These are phyloP conservation scores for Circinella minor DNA, from an alignment of 371 early-diverging fungal genomes.

Conservation along the genomic window DNA sequence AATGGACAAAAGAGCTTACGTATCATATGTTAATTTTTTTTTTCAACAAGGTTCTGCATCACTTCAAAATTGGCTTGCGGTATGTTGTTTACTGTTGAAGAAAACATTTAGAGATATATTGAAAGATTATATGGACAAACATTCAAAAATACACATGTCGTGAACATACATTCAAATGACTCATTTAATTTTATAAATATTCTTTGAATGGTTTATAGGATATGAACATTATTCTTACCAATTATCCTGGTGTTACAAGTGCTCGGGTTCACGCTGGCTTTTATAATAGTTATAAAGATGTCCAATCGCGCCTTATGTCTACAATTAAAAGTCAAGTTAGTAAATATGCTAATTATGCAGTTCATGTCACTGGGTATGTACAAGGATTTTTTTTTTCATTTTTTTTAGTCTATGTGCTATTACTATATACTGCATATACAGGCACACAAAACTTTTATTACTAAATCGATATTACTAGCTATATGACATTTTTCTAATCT, in stretches of 20 bases:
- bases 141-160: too few species aligned
- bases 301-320: constrained; percentile 13
- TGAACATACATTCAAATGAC: too few species aligned
- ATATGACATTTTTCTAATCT: too few species aligned
- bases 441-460: too few species aligned
- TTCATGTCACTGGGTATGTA: constrained; percentile 21
- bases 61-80: constrained; percentile 26
- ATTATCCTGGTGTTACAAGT: constrained; percentile 19
- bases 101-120: neutral
- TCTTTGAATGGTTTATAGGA: constrained; percentile 5
- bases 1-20: too few species aligned
- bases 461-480: too few species aligned
- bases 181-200: too few species aligned
- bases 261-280: constrained; percentile 27
- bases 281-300: constrained; percentile 19
- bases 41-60: constrained; percentile 20
- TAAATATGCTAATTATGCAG: constrained; percentile 21
- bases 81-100: neutral
- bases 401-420: neutral
- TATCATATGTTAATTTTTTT: neutral
- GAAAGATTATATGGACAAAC: too few species aligned
- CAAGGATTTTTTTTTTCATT: neutral
- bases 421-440: neutral
- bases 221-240: constrained; percentile 12
- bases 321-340: constrained; percentile 13